Evolutionary conservation across 2,329 filamentous ascomycete genomes (phyloP).

Genomic region (Cyanodermella asteris): DNA sequence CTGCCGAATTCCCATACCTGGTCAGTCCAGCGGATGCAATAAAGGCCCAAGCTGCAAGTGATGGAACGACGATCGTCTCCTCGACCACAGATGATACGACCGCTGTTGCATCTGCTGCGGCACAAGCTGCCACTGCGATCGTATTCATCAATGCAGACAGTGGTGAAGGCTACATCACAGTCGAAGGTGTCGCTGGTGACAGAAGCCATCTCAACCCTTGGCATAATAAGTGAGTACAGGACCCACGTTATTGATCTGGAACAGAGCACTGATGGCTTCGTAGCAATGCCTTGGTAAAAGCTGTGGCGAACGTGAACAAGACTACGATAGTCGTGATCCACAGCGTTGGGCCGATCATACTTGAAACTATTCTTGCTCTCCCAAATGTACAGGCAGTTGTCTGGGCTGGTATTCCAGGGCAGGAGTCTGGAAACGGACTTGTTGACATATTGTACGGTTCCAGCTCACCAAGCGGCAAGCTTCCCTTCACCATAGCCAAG

Average conservation of each 20-base stretch:
- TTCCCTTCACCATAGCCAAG: constrained; percentile 40
- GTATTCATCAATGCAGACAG: constrained; percentile 27
- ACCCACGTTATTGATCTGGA: constrained; percentile 22
- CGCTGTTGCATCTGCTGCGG: constrained; percentile 16
- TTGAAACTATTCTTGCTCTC: no score
- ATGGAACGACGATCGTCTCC: constrained; percentile 18
- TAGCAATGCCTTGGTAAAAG: no score
- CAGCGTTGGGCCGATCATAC: no score
- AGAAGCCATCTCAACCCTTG: constrained; percentile 26
- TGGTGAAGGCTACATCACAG: constrained; percentile 28
- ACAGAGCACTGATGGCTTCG: constrained; percentile 24
- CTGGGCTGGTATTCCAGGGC: no score
- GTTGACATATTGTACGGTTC: no score
- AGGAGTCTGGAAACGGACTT: no score
- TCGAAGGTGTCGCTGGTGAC: constrained; percentile 30
- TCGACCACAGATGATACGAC: constrained; percentile 18
- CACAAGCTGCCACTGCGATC: constrained; percentile 17
- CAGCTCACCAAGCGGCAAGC: constrained; percentile 27
- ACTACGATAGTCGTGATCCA: no score
- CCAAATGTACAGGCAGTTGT: no score
- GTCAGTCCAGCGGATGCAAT: constrained; percentile 22
- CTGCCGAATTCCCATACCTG: no score
- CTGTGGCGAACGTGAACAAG: no score
- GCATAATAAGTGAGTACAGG: no score
- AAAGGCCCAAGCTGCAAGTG: constrained; percentile 14